These are phyloP conservation scores for Gloeopeniophorella convolvens DNA, from an alignment of 768 basidiomycete genomes.

Conservation along the genomic window DNA sequence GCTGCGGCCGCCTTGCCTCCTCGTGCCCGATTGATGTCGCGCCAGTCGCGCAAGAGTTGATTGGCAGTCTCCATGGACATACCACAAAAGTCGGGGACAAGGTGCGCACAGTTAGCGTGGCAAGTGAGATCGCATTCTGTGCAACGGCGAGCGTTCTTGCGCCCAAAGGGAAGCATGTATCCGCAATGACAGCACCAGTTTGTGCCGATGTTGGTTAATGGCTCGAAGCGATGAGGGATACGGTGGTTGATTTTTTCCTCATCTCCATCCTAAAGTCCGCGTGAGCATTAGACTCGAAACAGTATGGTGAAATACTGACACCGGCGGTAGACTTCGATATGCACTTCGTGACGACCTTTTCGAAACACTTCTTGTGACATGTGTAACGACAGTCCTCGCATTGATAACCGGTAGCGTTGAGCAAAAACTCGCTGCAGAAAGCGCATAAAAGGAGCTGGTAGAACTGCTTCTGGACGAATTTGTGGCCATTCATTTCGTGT, in stretches of 20 bases:
- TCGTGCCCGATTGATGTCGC: conserved; percentile 78
- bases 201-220: conserved; percentile 92
- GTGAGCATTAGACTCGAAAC: neutral
- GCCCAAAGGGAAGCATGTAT: conserved; percentile 93
- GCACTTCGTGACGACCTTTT: conserved; percentile 98
- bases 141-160: conserved; percentile 95
- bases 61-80: conserved; percentile 99
- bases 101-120: conserved; percentile 94
- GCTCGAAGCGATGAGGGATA: conserved; percentile 96
- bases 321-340: conserved; percentile 95
- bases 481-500: conserved; percentile 99
- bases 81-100: conserved; percentile 98
- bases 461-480: conserved; percentile 95
- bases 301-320: conserved; percentile 42
- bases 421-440: conserved; percentile 94
- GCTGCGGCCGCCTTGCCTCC: conserved; percentile 39
- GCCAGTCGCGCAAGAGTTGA: conserved; percentile 81
- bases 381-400: conserved; percentile 99
- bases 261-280: conserved; percentile 68
- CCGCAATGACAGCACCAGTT: conserved; percentile 99
- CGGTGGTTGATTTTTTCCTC: conserved; percentile 99
- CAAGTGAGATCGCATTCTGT: conserved; percentile 95
- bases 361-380: conserved; percentile 98
- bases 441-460: conserved; percentile 98
- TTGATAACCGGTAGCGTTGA: conserved; percentile 96